phyloP scores from a whole-genome alignment of 768 basidiomycete species.

The Pulveroboletus sp. region DNA sequence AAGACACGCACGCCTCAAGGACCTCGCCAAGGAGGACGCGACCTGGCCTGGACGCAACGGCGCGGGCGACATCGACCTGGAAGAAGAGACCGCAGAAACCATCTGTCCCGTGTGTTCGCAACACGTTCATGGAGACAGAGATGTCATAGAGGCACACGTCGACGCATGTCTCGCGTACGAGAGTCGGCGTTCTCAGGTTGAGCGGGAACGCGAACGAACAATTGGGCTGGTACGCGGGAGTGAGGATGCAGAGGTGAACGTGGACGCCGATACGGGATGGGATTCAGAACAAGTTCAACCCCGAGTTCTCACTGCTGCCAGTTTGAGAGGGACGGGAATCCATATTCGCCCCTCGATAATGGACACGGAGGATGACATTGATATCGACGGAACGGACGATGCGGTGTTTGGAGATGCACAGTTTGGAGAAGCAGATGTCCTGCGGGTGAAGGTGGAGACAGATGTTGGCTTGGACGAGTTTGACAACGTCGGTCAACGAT shows the following conservation, averaged over 20 bases:
- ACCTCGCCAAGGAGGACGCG: constrained; percentile 61
- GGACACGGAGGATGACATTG: constrained; percentile 77
- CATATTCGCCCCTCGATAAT: constrained; percentile 51
- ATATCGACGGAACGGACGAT: constrained; percentile 75
- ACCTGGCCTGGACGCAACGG: constrained; percentile 19
- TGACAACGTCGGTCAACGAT: constrained; percentile 6
- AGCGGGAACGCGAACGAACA: constrained; percentile 23
- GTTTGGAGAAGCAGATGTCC: constrained; percentile 71
- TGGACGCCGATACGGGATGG: constrained; percentile 33
- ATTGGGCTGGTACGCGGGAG: constrained; percentile 31
- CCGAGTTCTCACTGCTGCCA: constrained; percentile 35
- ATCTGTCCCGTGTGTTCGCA: constrained; percentile 69
- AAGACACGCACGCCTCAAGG: constrained; percentile 62
- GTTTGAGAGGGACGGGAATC: constrained; percentile 62
- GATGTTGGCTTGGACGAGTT: constrained; percentile 25
- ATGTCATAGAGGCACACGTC: constrained; percentile 77
- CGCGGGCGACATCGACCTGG: constrained; percentile 33
- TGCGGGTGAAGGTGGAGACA: constrained; percentile 34
- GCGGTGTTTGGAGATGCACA: constrained; percentile 63
- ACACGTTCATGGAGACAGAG: constrained; percentile 59
- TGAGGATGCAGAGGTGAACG: constrained; percentile 31
- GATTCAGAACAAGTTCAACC: constrained; percentile 37
- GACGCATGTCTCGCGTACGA: constrained; percentile 71
- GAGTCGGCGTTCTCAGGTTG: constrained; percentile 35
- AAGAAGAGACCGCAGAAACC: constrained; percentile 38